These are phyloP conservation scores for Porphyridium purpureum DNA, from an alignment of 23 red algal species.

Conservation along the genomic window DNA sequence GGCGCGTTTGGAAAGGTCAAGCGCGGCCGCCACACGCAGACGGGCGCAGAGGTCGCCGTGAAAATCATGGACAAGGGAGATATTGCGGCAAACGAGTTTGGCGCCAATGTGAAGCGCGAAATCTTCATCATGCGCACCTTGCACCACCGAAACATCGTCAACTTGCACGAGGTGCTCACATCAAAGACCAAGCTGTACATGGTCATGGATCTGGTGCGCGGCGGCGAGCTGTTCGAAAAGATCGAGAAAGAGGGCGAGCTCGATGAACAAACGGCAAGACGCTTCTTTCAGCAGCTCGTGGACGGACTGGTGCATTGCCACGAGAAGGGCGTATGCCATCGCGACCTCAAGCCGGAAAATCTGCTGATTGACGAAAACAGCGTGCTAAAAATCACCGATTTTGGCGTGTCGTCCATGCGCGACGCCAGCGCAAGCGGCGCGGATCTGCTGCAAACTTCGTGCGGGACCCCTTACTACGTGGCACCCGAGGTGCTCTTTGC, in stretches of 20 bases:
- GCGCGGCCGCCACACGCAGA: background rate
- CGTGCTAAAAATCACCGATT: constrained; percentile 70
- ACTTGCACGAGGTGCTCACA: constrained; percentile 60
- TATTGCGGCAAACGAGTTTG: constrained; percentile 68
- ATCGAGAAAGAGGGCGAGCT: constrained; percentile 65
- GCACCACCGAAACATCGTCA: constrained; percentile 84
- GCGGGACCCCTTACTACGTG: constrained; percentile 39
- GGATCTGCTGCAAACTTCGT: constrained; percentile 25
- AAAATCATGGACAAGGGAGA: constrained; percentile 88
- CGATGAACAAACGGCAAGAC: constrained; percentile 42
- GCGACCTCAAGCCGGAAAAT: constrained; percentile 33
- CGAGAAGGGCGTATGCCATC: constrained; percentile 13
- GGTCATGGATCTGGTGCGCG: constrained; percentile 80
- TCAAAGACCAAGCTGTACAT: constrained; percentile 73
- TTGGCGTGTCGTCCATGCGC: constrained; percentile 17
- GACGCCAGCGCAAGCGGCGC: background rate
- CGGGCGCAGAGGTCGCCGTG: constrained; percentile 17
- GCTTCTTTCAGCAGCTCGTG: constrained; percentile 61
- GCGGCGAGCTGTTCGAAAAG: constrained; percentile 79
- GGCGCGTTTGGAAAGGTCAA: background rate
- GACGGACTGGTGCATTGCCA: constrained; percentile 28
- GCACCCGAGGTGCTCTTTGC: constrained; percentile 37
- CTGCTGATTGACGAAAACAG: constrained; percentile 17
- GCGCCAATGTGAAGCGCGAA: constrained; percentile 74
- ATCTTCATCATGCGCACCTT: constrained; percentile 81